A percentile compares a stretch with the other conserved stretches of the same genome.
Conservation (phyloP, 306 rosid species). For the Vicia villosa region DNA sequence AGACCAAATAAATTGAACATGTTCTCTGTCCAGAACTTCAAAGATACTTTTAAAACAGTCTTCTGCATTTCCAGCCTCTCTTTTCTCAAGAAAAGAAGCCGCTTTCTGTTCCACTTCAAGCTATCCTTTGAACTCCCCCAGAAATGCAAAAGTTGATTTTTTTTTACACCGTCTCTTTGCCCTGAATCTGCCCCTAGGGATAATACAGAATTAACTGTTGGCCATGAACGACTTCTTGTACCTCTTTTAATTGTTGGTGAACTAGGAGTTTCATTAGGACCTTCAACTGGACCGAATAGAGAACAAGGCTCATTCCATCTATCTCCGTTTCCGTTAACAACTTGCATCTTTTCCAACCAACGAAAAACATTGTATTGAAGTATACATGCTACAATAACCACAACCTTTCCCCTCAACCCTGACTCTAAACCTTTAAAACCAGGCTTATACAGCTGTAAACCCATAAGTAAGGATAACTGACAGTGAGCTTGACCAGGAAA, state of each 20-base stretch:
- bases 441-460: conserved; percentile 64
- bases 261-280: conserved; percentile 41
- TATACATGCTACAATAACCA: conserved; percentile 82
- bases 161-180: conserved; percentile 53
- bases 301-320: conserved; percentile 87
- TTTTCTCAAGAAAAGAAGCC: conserved; percentile 68
- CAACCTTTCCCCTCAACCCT: conserved; percentile 88
- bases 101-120: conserved; percentile 81
- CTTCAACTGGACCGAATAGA: conserved; percentile 64
- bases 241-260: conserved; percentile 46
- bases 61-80: conserved; percentile 91
- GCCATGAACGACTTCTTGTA: conserved; percentile 55
- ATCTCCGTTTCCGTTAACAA: conserved; percentile 54
- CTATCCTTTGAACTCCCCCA: conserved; percentile 87
- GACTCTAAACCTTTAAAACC: conserved; percentile 90
- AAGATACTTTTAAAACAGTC: conserved; percentile 63
- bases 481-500: conserved; percentile 83
- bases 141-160: conserved; percentile 50
- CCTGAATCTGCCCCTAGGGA: conserved; percentile 49
- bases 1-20: conserved; percentile 88
- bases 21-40: conserved; percentile 86
- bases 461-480: conserved; percentile 63
- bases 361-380: conserved; percentile 84
- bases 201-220: conserved; percentile 46
- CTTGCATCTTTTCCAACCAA: conserved; percentile 77